Evolutionary conservation across 2,329 filamentous ascomycete genomes (phyloP), one percentile per base, ranked within the genome.

Genomic region (Diplodia mutila): DNA sequence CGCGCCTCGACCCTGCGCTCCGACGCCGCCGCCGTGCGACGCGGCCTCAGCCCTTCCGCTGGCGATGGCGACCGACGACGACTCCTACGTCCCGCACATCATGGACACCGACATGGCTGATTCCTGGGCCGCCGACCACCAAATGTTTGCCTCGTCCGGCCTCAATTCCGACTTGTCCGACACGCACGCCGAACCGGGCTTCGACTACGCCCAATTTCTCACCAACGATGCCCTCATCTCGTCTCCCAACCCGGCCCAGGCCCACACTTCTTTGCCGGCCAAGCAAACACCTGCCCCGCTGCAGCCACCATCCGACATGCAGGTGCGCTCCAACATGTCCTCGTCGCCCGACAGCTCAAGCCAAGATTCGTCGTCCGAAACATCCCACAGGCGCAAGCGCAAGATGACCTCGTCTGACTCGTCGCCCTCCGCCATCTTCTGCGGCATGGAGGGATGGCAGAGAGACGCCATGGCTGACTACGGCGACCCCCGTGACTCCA

Each of bases 341-440:
- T 68, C 73, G 16, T 80, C 79, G 14, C 75, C 75, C 3, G 79
- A 81, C 65, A 80, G 76, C 70, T 81, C 79, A 5, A 78, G 76
- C 68, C 78, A 80, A 68, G 79, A 80, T 70, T 80, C 79, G 21
- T 75, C 79, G 5, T 81, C 79, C 11, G 79, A 81, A 66, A 77
- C 79, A 11, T 80, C 79, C 2, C 76, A 76, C 69, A 70, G 75
- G 52, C 76, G 77, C 18, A 81, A 81, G 74, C 74, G 78, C 46
- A 80, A 80, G 66, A 49, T 59, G 72, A 75, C 77, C 21, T 76
- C 76, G 29, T 76, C 76, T 32, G 75, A 78, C 67, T 80, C 77
- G 64, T 78, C 79, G 66, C 73, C 75, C 3, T 68, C 70, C 8
- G 71, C 70, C 29, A 25, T 68, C 34, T 70, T 70, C 59, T 67